Evolutionary conservation across 768 basidiomycete genomes (phyloP), one percentile per base, ranked within the genome.

Genomic region (Termitomyces eurrhizus): DNA sequence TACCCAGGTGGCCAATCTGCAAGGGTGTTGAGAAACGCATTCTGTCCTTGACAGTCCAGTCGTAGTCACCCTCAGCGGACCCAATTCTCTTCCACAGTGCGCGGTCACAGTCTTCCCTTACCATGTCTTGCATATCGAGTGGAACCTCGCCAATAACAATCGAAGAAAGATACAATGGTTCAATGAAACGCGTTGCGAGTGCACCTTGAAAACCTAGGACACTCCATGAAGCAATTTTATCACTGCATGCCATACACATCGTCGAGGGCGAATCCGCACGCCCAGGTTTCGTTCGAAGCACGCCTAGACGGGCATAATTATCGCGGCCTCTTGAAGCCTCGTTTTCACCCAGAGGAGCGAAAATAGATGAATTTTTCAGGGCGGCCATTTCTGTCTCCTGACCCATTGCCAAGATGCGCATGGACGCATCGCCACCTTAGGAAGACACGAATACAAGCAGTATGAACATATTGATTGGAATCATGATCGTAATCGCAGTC

Each of bases 261-360:
- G 95, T 93, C 0, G 86, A 86, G 0, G 87, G 87, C 0, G 94
- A 89, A 69, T 98, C 95, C 0, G 92, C 90, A 56, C 95, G 85
- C 2, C 94, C 96, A 6, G 95, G 95, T 69, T 98, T 98, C 0
- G 96, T 97, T 36, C 95, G 90, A 49, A 98, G 74, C 9, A 89
- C 87, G 6, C 92, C 90, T 24, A 85, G 74, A 18, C 87, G 77
- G 5, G 83, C 66, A 70, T 96, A 98, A 56, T 91, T 86, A 66
- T 91, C 85, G 21, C 95, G 80, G 4, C 95, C 95, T 58, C 96
- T 76, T 1, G 89, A 82, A 1, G 83, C 77, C 9, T 70, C 66
- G 42, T 69, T 73, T 1, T 74, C 61, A 3, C 78, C 69, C 1
- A 80, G 65, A 0, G 71, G 68, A 5, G 72, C 70, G n/a, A 71